Evolutionary conservation across 768 basidiomycete species (phyloP).

Genomic region (Clavulina sp.): DNA sequence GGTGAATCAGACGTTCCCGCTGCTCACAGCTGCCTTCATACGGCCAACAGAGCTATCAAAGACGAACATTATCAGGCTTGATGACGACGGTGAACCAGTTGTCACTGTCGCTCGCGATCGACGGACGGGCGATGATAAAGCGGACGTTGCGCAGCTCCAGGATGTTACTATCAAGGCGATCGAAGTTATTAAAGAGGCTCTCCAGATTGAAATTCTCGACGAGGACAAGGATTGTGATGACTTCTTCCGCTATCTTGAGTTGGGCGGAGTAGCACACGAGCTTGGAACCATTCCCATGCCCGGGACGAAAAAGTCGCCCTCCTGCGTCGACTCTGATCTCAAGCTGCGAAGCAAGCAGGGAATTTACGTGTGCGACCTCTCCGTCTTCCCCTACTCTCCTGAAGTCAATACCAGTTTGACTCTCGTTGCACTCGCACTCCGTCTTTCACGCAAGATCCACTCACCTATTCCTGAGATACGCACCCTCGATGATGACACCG

Average conservation of each 20-base stretch:
- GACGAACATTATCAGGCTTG: too few species aligned
- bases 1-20: slow-evolving; percentile 10
- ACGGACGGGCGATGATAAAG: slow-evolving; percentile 2
- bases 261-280: slow-evolving; percentile 18
- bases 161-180: not conserved
- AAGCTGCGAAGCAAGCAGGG: slow-evolving; percentile 7
- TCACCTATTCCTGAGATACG: not conserved
- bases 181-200: not conserved
- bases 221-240: not conserved
- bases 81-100: slow-evolving; percentile 10
- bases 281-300: slow-evolving; percentile 15
- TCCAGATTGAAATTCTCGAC: slow-evolving; percentile 3
- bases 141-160: slow-evolving; percentile 2
- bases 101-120: slow-evolving; percentile 9
- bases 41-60: too few species aligned
- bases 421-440: slow-evolving; percentile 15
- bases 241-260: slow-evolving; percentile 11
- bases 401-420: slow-evolving; percentile 17
- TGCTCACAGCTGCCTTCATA: not conserved
- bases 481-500: not conserved
- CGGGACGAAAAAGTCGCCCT: not conserved
- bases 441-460: slow-evolving; percentile 11
- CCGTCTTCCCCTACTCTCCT: slow-evolving; percentile 17
- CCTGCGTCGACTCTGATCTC: slow-evolving; percentile 12
- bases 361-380: slow-evolving; percentile 17